phyloP scores from a whole-genome alignment of 1,139 yeast genomes.

The Candida tetrigidarum region DNA sequence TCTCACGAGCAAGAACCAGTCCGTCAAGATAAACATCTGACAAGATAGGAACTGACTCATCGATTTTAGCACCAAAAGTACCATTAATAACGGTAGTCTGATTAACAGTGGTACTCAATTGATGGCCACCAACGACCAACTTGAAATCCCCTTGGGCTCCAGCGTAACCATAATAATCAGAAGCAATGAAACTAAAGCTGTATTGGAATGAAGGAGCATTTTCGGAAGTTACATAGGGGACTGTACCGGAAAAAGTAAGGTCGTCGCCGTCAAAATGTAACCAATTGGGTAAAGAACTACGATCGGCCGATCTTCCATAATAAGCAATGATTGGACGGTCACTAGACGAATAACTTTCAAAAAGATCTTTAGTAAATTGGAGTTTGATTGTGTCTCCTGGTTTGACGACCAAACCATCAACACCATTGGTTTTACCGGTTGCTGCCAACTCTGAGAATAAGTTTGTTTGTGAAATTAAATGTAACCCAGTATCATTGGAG shows the following conservation, averaged over 20 bases:
- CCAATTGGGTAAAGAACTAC: constrained; percentile 94
- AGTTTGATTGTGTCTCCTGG: constrained; percentile 72
- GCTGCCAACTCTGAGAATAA: constrained; percentile 55
- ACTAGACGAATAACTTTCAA: constrained; percentile 48
- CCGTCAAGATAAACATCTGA: constrained; percentile 65
- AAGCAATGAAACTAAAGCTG: constrained; percentile 75
- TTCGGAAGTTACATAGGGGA: constrained; percentile 82
- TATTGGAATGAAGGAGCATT: constrained; percentile 86
- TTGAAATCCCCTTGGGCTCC: constrained; percentile 74
- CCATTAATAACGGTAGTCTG: constrained; percentile 65
- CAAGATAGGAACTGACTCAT: constrained; percentile 62
- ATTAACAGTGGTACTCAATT: constrained; percentile 64
- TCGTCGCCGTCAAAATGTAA: constrained; percentile 63
- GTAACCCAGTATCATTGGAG: constrained; percentile 57
- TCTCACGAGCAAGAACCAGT: constrained; percentile 41
- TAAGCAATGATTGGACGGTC: constrained; percentile 60
- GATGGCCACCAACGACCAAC: constrained; percentile 86
- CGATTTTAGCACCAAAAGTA: constrained; percentile 59
- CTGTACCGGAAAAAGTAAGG: constrained; percentile 81
- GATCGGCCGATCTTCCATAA: constrained; percentile 80
- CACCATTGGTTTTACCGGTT: constrained; percentile 73
- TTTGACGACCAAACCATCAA: constrained; percentile 68
- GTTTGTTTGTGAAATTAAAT: constrained; percentile 36
- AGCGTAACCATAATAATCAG: constrained; percentile 77
- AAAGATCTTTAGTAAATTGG: constrained; percentile 62